Conservation (phyloP, 352 stramenopile genomes). For the Phytophthora podocarpi region DNA sequence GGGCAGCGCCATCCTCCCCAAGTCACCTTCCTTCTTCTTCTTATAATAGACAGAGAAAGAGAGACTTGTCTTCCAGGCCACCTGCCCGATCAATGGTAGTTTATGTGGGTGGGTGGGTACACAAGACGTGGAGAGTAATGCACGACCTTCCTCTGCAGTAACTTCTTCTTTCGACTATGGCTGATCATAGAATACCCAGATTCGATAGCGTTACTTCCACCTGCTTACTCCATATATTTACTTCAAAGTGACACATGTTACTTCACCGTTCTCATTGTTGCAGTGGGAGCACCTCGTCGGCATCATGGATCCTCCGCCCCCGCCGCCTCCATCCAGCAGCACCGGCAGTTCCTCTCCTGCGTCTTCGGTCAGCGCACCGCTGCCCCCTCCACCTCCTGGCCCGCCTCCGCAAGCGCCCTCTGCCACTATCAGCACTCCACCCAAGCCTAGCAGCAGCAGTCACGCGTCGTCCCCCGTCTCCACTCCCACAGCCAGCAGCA, state of each 20-base stretch:
- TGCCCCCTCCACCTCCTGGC: constrained; percentile 46
- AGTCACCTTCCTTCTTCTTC: too few relatives aligned
- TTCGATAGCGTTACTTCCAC: too few relatives aligned
- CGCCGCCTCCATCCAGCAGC: constrained; percentile 12
- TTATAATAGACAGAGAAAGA: too few relatives aligned
- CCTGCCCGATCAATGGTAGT: too few relatives aligned
- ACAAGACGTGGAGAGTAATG: too few relatives aligned
- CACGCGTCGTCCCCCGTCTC: constrained; percentile 27
- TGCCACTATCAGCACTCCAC: constrained; percentile 1
- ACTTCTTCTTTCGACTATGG: too few relatives aligned
- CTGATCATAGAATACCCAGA: too few relatives aligned
- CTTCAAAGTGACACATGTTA: not conserved
- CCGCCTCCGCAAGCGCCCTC: constrained; percentile 39
- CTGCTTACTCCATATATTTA: constrained; percentile 4
- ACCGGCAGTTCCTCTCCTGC: not conserved
- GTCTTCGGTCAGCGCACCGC: constrained; percentile 13
- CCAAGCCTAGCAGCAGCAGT: constrained; percentile 8
- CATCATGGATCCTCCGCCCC: constrained; percentile 30
- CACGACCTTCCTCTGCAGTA: too few relatives aligned
- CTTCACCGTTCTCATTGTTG: not conserved
- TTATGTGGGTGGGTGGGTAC: too few relatives aligned
- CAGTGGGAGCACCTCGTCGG: too few relatives aligned
- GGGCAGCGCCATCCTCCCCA: not conserved
- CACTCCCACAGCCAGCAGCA: constrained; percentile 32
- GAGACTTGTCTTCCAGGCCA: too few relatives aligned